phyloP scores from a whole-genome alignment of 345 rosid genomes.

The Eucalyptus virginea region DNA sequence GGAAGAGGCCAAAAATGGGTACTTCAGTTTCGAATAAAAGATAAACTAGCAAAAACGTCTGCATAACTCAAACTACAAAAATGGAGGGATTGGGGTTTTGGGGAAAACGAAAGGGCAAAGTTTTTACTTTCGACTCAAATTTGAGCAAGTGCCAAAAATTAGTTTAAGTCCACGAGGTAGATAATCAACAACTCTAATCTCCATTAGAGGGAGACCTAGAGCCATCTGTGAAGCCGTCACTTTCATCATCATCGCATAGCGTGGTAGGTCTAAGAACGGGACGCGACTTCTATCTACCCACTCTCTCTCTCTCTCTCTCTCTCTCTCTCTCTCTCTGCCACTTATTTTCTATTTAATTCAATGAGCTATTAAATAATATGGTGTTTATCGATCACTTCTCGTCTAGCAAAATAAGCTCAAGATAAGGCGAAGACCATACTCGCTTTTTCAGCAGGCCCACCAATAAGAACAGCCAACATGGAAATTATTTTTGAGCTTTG shows the following conservation, averaged over 20 bases:
- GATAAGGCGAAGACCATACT: background rate
- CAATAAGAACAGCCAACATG: background rate
- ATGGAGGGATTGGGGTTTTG: background rate
- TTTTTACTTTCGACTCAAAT: background rate
- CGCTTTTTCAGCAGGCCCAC: background rate
- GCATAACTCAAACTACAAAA: background rate
- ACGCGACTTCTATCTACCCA: background rate
- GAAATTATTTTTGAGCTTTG: background rate
- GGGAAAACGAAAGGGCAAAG: background rate
- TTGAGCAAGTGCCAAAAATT: background rate
- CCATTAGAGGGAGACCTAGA: background rate
- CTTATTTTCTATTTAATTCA: background rate
- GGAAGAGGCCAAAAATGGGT: background rate
- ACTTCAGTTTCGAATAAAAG: background rate
- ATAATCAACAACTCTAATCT: background rate
- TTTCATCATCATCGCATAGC: background rate
- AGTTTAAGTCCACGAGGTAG: background rate
- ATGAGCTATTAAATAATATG: background rate
- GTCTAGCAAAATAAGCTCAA: background rate
- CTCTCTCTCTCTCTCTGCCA: background rate
- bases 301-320: background rate
- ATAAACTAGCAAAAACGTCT: background rate
- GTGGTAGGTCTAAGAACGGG: background rate
- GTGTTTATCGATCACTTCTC: background rate
- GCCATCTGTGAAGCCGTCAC: background rate